phyloP scores from a whole-genome alignment of 305 asterid species.

The Fraxinus sp. region DNA sequence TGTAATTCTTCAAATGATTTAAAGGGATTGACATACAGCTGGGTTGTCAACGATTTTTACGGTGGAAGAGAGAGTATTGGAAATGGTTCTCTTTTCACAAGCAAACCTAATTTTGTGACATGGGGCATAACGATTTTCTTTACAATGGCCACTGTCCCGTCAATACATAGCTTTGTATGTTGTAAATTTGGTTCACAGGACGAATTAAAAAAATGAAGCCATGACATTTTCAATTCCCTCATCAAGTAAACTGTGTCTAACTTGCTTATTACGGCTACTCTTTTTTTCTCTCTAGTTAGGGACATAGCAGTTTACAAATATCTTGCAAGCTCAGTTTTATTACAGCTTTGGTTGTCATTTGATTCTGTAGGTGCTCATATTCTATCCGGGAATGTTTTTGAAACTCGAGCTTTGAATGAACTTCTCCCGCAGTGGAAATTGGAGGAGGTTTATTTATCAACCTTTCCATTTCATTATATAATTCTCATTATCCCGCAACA shows the following conservation, averaged over 20 bases:
- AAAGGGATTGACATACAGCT: neutral
- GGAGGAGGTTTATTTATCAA: conserved; percentile 59
- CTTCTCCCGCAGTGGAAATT: conserved; percentile 88
- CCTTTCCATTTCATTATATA: neutral
- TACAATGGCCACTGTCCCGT: neutral
- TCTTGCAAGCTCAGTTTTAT: neutral
- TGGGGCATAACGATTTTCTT: neutral
- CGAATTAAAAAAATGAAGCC: neutral
- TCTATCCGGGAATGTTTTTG: conserved; percentile 93
- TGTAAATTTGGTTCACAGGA: neutral
- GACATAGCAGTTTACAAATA: conserved; percentile 6
- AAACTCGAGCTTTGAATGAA: conserved; percentile 91
- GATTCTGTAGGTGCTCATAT: conserved; percentile 82
- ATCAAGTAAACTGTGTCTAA: conserved; percentile 1
- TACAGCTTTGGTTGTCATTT: conserved; percentile 10
- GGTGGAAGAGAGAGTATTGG: neutral
- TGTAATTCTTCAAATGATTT: neutral
- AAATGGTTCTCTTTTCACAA: neutral
- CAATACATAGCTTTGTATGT: neutral
- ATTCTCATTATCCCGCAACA: neutral
- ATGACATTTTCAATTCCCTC: neutral
- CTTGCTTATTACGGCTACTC: conserved; percentile 2
- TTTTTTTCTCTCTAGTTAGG: conserved; percentile 16
- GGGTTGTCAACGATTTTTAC: neutral
- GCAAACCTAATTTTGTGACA: neutral